Conservation (phyloP, 2,329 filamentous ascomycete genomes). For the Fusarium vanettenii region DNA sequence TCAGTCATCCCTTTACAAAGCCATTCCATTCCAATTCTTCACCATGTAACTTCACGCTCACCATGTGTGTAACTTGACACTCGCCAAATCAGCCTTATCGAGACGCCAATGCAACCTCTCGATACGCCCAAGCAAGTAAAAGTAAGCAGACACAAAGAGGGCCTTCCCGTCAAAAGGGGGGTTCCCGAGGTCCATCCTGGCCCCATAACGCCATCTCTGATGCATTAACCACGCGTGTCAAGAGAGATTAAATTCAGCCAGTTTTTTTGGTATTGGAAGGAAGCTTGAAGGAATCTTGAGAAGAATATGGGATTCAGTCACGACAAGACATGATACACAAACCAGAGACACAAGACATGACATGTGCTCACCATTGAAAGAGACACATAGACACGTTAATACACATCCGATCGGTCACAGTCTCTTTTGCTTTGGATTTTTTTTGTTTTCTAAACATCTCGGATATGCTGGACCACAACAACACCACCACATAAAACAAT, state of each 20-base stretch:
- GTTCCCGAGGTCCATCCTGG: not conserved
- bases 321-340: not conserved
- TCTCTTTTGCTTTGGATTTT: slow-evolving; percentile 30
- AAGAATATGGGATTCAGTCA: not conserved
- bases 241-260: not conserved
- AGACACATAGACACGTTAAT: not conserved
- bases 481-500: slow-evolving; percentile 8
- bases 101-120: slow-evolving; percentile 12
- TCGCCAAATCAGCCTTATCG: slow-evolving; percentile 37
- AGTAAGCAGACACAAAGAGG: not conserved
- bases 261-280: not conserved
- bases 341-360: not conserved
- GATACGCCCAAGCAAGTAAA: not conserved
- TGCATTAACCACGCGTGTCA: not conserved
- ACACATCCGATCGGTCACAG: slow-evolving; percentile 26
- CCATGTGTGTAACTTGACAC: not conserved
- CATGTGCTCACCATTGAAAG: not conserved
- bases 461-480: slow-evolving; percentile 36
- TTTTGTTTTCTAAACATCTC: slow-evolving; percentile 37
- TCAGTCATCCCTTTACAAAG: not conserved
- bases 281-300: not conserved
- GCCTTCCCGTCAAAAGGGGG: slow-evolving; percentile 14
- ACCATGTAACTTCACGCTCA: not conserved
- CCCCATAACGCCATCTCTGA: not conserved
- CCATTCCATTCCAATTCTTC: not conserved